Conservation (phyloP, 1,284 basidiomycete species). For the Athelia sp. region DNA sequence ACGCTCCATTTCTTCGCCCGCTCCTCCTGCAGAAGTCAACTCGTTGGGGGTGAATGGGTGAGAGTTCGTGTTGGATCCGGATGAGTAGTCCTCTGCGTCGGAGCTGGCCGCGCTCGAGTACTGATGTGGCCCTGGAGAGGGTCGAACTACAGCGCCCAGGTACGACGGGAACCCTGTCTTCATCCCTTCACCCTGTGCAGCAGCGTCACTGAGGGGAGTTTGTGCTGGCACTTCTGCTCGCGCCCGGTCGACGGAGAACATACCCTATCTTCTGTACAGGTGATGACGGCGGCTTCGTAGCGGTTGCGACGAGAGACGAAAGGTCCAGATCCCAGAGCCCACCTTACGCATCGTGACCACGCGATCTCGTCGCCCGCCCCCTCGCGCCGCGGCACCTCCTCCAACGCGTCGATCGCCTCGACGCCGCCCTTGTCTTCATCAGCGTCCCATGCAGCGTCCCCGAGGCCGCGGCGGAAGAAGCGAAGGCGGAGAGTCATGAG, state of each 20-base stretch:
- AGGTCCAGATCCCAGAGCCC: neutral
- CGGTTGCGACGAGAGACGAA: too few species aligned
- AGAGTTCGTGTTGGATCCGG: constrained; percentile 23
- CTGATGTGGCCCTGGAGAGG: too few species aligned
- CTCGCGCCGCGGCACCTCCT: neutral
- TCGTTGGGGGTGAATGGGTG: constrained; percentile 13
- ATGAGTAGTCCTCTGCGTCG: constrained; percentile 41
- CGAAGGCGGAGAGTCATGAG: neutral
- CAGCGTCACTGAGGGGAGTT: constrained; percentile 31
- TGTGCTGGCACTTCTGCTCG: too few species aligned
- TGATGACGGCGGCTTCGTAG: too few species aligned
- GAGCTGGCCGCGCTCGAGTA: constrained; percentile 20
- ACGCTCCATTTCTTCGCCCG: constrained; percentile 65
- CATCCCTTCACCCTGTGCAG: constrained; percentile 11
- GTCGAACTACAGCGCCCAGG: neutral
- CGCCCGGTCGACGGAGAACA: too few species aligned
- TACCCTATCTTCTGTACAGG: too few species aligned
- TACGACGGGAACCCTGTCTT: neutral
- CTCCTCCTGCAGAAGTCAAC: constrained; percentile 8
- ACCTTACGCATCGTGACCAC: neutral
- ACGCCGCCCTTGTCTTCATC: neutral
- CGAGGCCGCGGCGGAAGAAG: neutral
- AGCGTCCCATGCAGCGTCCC: neutral
- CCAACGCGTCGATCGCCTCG: neutral
- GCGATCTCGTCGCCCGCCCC: neutral